Conservation (phyloP, 805 yeast genomes). For the Zygosaccharomyces siamensis region DNA sequence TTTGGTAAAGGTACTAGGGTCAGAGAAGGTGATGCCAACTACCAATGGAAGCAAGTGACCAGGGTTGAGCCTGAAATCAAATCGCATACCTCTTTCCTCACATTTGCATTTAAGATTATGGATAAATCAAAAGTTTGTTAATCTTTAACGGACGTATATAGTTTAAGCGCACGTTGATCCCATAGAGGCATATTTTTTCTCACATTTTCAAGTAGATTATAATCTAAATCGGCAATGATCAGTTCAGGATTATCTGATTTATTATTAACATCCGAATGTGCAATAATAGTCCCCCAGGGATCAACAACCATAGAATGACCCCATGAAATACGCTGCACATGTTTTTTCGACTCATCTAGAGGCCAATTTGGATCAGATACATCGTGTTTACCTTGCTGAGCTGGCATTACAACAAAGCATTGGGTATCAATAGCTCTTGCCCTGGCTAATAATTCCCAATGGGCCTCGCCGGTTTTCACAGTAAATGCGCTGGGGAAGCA, state of each 20-base stretch:
- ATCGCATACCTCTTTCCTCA: conserved; percentile 88
- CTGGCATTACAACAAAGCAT: conserved; percentile 81
- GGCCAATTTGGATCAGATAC: conserved; percentile 26
- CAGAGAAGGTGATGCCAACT: conserved; percentile 79
- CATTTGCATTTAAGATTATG: conserved; percentile 65
- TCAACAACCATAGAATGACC: conserved; percentile 86
- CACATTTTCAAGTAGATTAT: conserved; percentile 43
- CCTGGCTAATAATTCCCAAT: conserved; percentile 75
- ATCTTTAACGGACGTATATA: neutral
- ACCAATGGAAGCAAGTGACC: conserved; percentile 79
- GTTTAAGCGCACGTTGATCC: conserved; percentile 50
- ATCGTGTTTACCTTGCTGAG: conserved; percentile 77
- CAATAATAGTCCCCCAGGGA: conserved; percentile 83
- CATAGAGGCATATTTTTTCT: conserved; percentile 73
- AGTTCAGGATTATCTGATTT: conserved; percentile 42
- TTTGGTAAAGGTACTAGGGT: conserved; percentile 87
- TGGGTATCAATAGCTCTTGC: conserved; percentile 90
- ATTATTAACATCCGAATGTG: conserved; percentile 45
- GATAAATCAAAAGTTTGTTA: conserved; percentile 17
- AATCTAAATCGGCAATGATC: conserved; percentile 64
- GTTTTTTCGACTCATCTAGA: neutral
- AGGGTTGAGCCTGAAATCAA: conserved; percentile 80
- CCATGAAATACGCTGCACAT: conserved; percentile 56
- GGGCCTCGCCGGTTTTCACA: conserved; percentile 83
- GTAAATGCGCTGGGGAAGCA: conserved; percentile 93